These are phyloP conservation scores for Dictyostelium citrinum DNA, from an alignment of 78 protist genomes.

Conservation along the genomic window DNA sequence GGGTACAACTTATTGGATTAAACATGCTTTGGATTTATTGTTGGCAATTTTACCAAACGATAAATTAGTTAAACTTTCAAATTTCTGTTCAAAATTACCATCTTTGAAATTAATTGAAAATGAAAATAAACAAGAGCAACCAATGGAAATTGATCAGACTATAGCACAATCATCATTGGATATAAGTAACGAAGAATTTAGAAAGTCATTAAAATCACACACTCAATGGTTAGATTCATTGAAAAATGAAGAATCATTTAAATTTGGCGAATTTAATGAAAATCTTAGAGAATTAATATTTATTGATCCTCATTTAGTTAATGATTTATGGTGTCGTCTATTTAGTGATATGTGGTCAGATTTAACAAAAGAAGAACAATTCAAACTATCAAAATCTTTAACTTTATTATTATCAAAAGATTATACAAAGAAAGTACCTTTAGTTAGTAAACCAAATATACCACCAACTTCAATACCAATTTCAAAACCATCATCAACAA, in stretches of 20 bases:
- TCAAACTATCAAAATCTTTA: slow-evolving; percentile 46
- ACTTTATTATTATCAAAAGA: slow-evolving; percentile 35
- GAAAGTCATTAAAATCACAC: background rate
- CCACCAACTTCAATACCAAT: background rate
- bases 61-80: background rate
- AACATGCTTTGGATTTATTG: slow-evolving; percentile 83
- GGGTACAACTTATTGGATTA: slow-evolving; percentile 80
- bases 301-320: background rate
- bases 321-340: slow-evolving; percentile 1
- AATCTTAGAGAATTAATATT: slow-evolving; percentile 44
- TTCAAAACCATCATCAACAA: background rate
- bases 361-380: slow-evolving; percentile 50
- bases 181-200: background rate
- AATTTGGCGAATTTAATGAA: slow-evolving; percentile 2
- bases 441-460: background rate
- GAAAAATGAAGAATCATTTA: background rate
- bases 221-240: background rate
- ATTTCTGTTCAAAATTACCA: background rate
- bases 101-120: background rate
- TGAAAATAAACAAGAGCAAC: background rate
- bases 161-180: background rate
- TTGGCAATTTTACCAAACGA: slow-evolving; percentile 37
- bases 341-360: slow-evolving; percentile 47
- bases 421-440: slow-evolving; percentile 15
- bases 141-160: background rate